Evolutionary conservation across 2,329 filamentous ascomycete genomes (phyloP).

Genomic region (Neofusicoccum sp.): DNA sequence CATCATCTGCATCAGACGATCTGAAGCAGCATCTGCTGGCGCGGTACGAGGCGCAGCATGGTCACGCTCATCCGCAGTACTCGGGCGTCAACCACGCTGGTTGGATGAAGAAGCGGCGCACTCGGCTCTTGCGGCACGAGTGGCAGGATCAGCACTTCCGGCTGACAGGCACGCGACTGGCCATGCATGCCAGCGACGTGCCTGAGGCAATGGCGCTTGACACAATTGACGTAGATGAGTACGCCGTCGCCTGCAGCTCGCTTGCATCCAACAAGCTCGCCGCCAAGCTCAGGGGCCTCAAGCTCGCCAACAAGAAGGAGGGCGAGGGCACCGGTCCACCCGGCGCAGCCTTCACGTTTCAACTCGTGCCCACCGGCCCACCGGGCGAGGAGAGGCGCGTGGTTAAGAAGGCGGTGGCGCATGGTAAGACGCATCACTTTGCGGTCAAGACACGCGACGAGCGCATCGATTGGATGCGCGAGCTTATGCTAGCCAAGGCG

Average conservation of each 20-base stretch:
- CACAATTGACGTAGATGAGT: slow-evolving; percentile 86
- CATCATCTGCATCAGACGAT: slow-evolving; percentile 18
- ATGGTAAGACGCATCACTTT: slow-evolving; percentile 89
- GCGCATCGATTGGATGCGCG: slow-evolving; percentile 95
- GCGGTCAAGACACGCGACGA: slow-evolving; percentile 85
- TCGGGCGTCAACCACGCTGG: slow-evolving; percentile 71
- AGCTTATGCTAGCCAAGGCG: slow-evolving; percentile 88
- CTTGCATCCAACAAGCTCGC: slow-evolving; percentile 79
- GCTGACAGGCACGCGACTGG: slow-evolving; percentile 63
- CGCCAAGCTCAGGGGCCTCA: slow-evolving; percentile 81
- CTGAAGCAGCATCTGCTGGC: slow-evolving; percentile 17
- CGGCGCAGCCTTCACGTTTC: slow-evolving; percentile 72
- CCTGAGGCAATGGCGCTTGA: slow-evolving; percentile 68
- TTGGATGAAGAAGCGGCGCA: slow-evolving; percentile 93
- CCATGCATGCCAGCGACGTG: slow-evolving; percentile 65
- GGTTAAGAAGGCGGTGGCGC: slow-evolving; percentile 46
- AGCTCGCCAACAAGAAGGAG: slow-evolving; percentile 56
- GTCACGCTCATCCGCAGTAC: slow-evolving; percentile 28
- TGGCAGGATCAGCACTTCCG: slow-evolving; percentile 94
- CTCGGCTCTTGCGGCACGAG: slow-evolving; percentile 84
- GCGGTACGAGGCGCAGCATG: slow-evolving; percentile 35
- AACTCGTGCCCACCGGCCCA: slow-evolving; percentile 63
- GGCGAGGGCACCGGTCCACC: slow-evolving; percentile 60
- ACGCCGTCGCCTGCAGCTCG: slow-evolving; percentile 81
- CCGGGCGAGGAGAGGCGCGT: slow-evolving; percentile 44